Evolutionary conservation across 1,284 basidiomycete genomes (phyloP).

Genomic region (Phlebopus sp.): DNA sequence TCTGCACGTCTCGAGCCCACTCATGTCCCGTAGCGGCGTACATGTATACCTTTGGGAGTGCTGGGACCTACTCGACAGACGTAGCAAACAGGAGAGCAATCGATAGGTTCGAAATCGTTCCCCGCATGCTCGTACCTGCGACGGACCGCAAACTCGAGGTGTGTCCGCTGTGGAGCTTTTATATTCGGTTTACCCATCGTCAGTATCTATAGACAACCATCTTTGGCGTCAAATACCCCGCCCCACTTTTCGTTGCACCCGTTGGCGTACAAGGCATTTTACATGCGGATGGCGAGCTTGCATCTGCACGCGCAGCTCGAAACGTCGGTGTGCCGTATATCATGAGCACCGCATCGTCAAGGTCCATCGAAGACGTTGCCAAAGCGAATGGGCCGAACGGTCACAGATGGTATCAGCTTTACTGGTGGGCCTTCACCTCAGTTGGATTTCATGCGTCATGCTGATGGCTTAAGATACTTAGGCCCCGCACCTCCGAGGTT

Average conservation of each 20-base stretch:
- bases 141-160: constrained; percentile 51
- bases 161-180: constrained; percentile 2
- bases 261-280: constrained; percentile 59
- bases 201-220: constrained; percentile 43
- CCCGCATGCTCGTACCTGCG: constrained; percentile 56
- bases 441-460: no score
- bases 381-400: constrained; percentile 41
- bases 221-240: constrained; percentile 47
- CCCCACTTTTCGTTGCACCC: constrained; percentile 53
- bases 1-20: neutral
- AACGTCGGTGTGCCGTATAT: constrained; percentile 52
- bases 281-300: constrained; percentile 55
- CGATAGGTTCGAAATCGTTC: constrained; percentile 49
- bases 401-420: constrained; percentile 61
- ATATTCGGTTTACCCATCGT: no score
- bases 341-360: constrained; percentile 55
- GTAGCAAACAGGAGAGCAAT: constrained; percentile 41
- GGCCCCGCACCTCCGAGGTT: constrained; percentile 48
- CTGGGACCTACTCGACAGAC: constrained; percentile 44
- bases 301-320: constrained; percentile 49
- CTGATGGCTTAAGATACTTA: no score
- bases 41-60: constrained; percentile 48
- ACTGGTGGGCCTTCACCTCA: constrained; percentile 47
- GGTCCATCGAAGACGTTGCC: constrained; percentile 56
- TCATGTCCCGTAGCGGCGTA: constrained; percentile 38